These are phyloP conservation scores for Oryza meyeriana DNA, from an alignment of 176 grass and related monocot species.

Conservation along the genomic window DNA sequence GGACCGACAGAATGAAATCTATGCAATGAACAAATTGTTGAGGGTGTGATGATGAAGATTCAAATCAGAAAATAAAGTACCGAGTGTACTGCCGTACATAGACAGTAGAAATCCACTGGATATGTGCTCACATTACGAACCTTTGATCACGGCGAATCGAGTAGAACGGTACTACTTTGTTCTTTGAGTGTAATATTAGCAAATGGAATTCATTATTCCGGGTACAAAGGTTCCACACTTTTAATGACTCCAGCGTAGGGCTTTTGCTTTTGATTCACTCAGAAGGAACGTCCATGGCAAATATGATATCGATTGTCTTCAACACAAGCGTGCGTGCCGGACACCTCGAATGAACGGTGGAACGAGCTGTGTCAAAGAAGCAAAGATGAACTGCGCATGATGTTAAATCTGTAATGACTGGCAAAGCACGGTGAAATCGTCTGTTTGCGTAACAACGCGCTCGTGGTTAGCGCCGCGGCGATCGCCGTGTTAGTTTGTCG, in stretches of 20 bases:
- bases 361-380: not conserved
- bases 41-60: not conserved
- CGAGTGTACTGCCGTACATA: not conserved
- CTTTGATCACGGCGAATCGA: slow-evolving; percentile 17
- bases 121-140: not conserved
- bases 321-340: not conserved
- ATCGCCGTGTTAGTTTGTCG: slow-evolving; percentile 37
- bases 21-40: not conserved
- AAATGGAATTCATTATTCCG: not conserved
- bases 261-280: slow-evolving; percentile 26
- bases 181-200: not conserved
- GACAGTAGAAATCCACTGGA: slow-evolving; percentile 15
- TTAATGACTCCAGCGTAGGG: not conserved
- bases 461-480: slow-evolving; percentile 31
- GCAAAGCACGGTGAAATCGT: not conserved
- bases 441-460: not conserved
- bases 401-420: too few relatives aligned
- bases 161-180: not conserved
- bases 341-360: not conserved
- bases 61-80: not conserved
- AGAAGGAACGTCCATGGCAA: slow-evolving; percentile 1
- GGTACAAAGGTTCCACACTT: not conserved
- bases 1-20: not conserved
- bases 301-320: not conserved
- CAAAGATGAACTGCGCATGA: too few relatives aligned